Evolutionary conservation across 331 rosid genomes (phyloP).

Genomic region (Acacia concinna): DNA sequence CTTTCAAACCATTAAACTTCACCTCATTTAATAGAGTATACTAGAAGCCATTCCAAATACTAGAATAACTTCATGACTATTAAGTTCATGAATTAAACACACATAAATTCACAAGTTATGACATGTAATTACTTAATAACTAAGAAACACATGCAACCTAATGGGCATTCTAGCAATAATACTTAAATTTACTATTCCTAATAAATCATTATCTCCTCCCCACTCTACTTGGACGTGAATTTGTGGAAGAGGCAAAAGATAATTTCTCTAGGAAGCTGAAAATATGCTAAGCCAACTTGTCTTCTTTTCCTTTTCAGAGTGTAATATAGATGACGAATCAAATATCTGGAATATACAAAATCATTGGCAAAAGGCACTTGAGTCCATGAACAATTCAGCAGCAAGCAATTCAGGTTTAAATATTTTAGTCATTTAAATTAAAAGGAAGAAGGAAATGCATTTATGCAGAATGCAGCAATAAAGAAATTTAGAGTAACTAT

Average conservation of each 20-base stretch:
- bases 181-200: background rate
- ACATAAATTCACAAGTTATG: background rate
- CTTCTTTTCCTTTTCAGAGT: background rate
- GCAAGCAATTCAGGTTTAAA: conserved; percentile 6
- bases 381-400: background rate
- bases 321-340: background rate
- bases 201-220: too few species aligned
- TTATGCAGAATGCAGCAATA: background rate
- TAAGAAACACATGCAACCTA: background rate
- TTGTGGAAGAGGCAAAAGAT: background rate
- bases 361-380: background rate
- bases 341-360: background rate
- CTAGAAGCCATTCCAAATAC: background rate
- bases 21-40: background rate
- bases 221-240: background rate
- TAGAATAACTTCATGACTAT: background rate
- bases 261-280: background rate
- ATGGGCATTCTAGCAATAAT: too few species aligned
- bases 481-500: too few species aligned
- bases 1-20: background rate
- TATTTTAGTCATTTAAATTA: background rate
- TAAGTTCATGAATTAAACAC: background rate
- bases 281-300: background rate
- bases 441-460: background rate
- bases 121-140: background rate